Conservation (phyloP, 257 asterid species). For the Nicotiana paniculata region DNA sequence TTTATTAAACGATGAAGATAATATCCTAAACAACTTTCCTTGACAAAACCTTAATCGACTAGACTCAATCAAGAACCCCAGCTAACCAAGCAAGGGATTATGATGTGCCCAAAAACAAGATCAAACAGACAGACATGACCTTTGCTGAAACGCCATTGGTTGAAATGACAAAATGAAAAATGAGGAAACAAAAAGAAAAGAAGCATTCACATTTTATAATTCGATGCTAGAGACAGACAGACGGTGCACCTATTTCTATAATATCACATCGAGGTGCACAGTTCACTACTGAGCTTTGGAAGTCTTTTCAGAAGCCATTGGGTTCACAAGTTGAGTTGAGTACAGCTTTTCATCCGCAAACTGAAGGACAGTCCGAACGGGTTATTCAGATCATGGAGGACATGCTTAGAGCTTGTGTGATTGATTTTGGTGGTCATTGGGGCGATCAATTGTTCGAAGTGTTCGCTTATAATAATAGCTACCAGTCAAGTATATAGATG, state of each 20-base stretch:
- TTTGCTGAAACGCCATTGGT: not conserved
- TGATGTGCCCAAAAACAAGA: constrained; percentile 4
- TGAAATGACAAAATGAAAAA: constrained; percentile 1
- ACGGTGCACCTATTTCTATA: not conserved
- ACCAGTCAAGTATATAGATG: too few relatives aligned
- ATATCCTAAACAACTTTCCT: not conserved
- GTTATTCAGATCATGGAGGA: too few relatives aligned
- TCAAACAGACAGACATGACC: not conserved
- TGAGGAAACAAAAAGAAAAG: not conserved
- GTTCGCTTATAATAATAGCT: too few relatives aligned
- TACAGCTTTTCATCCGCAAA: too few relatives aligned
- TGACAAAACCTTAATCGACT: not conserved
- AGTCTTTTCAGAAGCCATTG: too few relatives aligned
- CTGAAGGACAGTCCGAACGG: too few relatives aligned
- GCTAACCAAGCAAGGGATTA: not conserved
- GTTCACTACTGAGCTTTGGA: too few relatives aligned
- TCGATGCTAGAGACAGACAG: not conserved
- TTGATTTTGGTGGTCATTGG: too few relatives aligned
- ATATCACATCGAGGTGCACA: too few relatives aligned
- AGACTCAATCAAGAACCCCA: not conserved
- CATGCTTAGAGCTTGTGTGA: too few relatives aligned
- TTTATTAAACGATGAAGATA: not conserved
- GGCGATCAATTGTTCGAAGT: too few relatives aligned
- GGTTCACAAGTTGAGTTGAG: too few relatives aligned
- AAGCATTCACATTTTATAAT: not conserved